phyloP scores from a whole-genome alignment of 2,329 filamentous ascomycete genomes.

The Capronia americana region DNA sequence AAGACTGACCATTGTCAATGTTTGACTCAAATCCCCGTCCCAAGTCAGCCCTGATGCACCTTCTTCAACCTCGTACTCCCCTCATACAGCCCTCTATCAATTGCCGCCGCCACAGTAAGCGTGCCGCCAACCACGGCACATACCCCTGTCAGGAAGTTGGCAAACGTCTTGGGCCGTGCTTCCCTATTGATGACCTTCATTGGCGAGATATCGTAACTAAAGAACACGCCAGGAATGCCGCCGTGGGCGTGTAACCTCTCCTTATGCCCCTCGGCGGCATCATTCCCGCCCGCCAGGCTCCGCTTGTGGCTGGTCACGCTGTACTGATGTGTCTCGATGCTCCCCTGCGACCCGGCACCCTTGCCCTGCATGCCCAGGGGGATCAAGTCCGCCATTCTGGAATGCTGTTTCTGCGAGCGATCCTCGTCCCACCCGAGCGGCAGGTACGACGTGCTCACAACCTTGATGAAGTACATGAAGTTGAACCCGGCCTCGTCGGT shows the following conservation, averaged over 20 bases:
- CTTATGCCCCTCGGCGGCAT: conserved; percentile 85
- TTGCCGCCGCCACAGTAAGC: conserved; percentile 89
- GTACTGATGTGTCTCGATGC: conserved; percentile 97
- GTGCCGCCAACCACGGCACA: conserved; percentile 96
- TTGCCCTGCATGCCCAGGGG: conserved; percentile 73
- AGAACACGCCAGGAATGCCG: conserved; percentile 97
- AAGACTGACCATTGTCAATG: background rate
- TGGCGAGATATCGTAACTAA: conserved; percentile 98
- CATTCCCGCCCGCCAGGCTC: conserved; percentile 81
- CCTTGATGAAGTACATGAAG: conserved; percentile 99
- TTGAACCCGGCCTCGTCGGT: conserved; percentile 87
- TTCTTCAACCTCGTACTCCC: conserved; percentile 86
- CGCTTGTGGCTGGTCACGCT: conserved; percentile 96
- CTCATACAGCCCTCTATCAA: conserved; percentile 91
- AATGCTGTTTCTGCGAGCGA: conserved; percentile 48
- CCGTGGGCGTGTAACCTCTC: conserved; percentile 88
- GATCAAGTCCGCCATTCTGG: conserved; percentile 57
- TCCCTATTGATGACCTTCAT: conserved; percentile 99
- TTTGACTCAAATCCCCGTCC: background rate
- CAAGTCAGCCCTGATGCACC: conserved; percentile 68
- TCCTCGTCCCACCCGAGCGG: conserved; percentile 85
- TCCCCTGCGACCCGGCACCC: conserved; percentile 71
- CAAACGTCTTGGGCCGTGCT: conserved; percentile 84
- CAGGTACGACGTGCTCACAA: conserved; percentile 93
- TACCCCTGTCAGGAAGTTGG: conserved; percentile 89